Evolutionary conservation across 345 rosid species (phyloP), one percentile per base, ranked within the genome.

Genomic region (Trapa incisa): DNA sequence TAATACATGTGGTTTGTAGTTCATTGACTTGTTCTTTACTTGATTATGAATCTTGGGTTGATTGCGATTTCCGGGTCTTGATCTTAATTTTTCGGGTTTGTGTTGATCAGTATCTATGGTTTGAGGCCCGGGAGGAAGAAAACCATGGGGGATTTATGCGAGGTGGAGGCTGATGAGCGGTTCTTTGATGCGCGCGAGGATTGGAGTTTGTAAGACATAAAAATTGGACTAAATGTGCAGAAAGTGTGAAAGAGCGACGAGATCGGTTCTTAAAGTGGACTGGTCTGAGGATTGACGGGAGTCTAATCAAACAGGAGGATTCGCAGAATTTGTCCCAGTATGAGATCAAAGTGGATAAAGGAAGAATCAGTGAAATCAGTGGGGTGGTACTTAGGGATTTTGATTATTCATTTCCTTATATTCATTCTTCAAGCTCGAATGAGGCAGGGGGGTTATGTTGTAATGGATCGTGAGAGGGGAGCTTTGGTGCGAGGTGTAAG

Each of bases 171-270:
- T 6, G 86, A 79, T 13, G 70, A 64, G 33, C 36, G 37, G 60
- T 87, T 84, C 73, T 79, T 81, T 52, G 94, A 89, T 76, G 85
- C 85, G 58, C 78, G 77, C 1, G 91, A 86, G 77, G 89, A 73
- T 64, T 64, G 47, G 37, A 45, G 53, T 57, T 71, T 75, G 74
- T 77, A 61, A 73, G 58, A 53, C 78, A 74, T 37, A 86, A 82
- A 22, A 32, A 79, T 63, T 88, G 97, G 97, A 74, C 69, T 47
- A 74, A 12, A 70, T 76, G 73, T 66, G 89, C 83, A 0, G 84
- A 75, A 70, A 89, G 89, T 70, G 83, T 86, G 71, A 54, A 57
- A 39, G 87, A 79, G 56, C 86, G 92, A 11, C 87, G 91, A 16
- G 37, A 58, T 38, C 76, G 68, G 65, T 80, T 82, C 65, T 41